Evolutionary conservation across 1,284 basidiomycete species (phyloP).

Genomic region (Ganoderma lucidum): DNA sequence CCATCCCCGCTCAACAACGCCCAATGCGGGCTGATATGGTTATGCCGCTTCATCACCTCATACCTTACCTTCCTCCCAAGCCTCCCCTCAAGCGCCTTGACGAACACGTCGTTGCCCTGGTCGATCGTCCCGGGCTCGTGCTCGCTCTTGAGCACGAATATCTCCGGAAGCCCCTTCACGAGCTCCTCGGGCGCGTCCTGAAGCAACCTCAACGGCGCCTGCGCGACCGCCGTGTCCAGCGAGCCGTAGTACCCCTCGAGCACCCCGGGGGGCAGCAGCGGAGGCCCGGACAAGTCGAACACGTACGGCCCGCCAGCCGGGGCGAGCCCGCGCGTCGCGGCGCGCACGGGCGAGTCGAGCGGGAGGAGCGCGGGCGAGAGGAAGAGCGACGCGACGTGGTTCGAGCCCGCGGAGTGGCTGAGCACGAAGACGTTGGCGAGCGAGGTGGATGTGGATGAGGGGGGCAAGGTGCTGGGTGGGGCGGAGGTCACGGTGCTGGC

Average conservation of each 20-base stretch:
- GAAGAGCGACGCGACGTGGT: conserved; percentile 54
- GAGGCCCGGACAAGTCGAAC: conserved; percentile 38
- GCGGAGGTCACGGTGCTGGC: conserved; percentile 24
- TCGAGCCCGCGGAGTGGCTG: conserved; percentile 67
- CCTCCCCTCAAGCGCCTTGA: conserved; percentile 44
- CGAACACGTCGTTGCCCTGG: conserved; percentile 45
- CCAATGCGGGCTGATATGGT: conserved; percentile 66
- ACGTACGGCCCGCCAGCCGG: conserved; percentile 55
- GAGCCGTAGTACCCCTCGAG: conserved; percentile 55
- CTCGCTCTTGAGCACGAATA: conserved; percentile 58
- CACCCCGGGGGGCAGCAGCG: conserved; percentile 36
- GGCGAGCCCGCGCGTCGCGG: conserved; percentile 53
- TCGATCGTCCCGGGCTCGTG: conserved; percentile 56
- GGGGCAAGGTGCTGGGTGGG: conserved; percentile 1
- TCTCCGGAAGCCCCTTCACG: conserved; percentile 50
- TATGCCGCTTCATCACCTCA: conserved; percentile 60
- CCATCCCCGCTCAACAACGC: conserved; percentile 61
- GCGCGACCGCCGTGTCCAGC: conserved; percentile 47
- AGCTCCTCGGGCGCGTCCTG: conserved; percentile 43
- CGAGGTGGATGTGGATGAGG: not conserved
- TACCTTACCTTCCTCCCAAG: conserved; percentile 39
- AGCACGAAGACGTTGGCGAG: conserved; percentile 54
- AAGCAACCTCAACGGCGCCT: conserved; percentile 51
- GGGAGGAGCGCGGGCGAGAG: conserved; percentile 50
- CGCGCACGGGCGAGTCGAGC: conserved; percentile 41